These are phyloP conservation scores for Kwoniella shandongensis DNA, from an alignment of 768 basidiomycete genomes.

Conservation along the genomic window DNA sequence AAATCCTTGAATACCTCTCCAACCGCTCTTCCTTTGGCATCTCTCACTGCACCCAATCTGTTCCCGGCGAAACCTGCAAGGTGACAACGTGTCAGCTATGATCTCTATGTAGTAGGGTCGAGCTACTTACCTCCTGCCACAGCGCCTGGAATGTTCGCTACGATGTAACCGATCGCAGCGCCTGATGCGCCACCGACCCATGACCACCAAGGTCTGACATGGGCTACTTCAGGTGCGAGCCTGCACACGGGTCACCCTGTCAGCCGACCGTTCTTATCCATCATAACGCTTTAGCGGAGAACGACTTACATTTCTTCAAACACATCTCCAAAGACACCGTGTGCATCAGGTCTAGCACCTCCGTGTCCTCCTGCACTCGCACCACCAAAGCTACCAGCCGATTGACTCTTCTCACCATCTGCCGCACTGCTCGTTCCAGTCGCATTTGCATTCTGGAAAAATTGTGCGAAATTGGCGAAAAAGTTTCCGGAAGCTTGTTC, in stretches of 20 bases:
- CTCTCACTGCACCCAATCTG: constrained; percentile 82
- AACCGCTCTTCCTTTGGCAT: constrained; percentile 90
- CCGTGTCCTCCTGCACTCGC: constrained; percentile 8
- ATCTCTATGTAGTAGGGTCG: neutral
- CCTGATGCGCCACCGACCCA: constrained; percentile 57
- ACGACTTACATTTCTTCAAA: constrained; percentile 75
- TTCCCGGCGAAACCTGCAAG: constrained; percentile 70
- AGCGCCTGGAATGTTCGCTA: constrained; percentile 80
- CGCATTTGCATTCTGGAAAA: constrained; percentile 60
- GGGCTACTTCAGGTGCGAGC: constrained; percentile 52
- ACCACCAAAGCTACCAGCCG: constrained; percentile 7
- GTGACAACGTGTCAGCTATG: constrained; percentile 11
- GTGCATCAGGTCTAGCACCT: constrained; percentile 65
- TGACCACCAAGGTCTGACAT: constrained; percentile 51
- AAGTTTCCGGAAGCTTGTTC: constrained; percentile 66
- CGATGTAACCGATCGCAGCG: constrained; percentile 61
- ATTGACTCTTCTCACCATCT: constrained; percentile 33
- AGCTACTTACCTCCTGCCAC: constrained; percentile 65
- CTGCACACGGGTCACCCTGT: constrained; percentile 16
- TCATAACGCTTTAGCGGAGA: constrained; percentile 71
- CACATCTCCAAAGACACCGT: constrained; percentile 80
- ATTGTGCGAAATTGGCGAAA: constrained; percentile 71
- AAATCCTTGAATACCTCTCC: constrained; percentile 80
- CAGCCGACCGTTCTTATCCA: constrained; percentile 70
- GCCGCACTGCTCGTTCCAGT: constrained; percentile 47